Conservation (phyloP, 306 rosid genomes). For the Ormosia semicastrata region DNA sequence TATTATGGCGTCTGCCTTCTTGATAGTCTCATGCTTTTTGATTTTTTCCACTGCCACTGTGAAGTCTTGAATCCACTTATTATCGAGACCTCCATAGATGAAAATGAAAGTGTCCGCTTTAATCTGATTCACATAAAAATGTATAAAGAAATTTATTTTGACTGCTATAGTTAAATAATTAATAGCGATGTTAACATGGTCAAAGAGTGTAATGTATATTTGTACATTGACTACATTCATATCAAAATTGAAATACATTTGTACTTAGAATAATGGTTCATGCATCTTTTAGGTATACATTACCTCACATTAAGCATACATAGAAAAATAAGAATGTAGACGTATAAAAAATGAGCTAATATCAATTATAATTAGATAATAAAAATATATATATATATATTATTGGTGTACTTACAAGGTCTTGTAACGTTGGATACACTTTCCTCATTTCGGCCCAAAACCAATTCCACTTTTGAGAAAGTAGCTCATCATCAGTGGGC, state of each 20-base stretch:
- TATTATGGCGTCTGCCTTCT: slow-evolving; percentile 31
- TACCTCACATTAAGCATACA: no score
- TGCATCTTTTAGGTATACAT: no score
- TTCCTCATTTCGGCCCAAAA: slow-evolving; percentile 45
- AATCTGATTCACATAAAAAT: slow-evolving; percentile 25
- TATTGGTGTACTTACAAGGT: slow-evolving; percentile 24
- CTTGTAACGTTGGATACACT: slow-evolving; percentile 23
- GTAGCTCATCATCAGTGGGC: slow-evolving; percentile 29
- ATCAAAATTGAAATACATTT: no score
- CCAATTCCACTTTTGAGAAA: slow-evolving; percentile 47
- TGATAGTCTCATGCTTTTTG: slow-evolving; percentile 21
- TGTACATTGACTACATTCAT: no score
- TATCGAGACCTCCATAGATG: slow-evolving; percentile 39
- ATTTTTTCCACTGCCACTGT: slow-evolving; percentile 15
- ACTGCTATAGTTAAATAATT: neutral
- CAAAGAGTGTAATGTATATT: neutral
- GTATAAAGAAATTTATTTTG: neutral
- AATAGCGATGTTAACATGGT: neutral
- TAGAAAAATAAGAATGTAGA: no score
- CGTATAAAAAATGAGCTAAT: no score
- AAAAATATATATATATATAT: neutral
- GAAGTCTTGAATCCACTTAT: slow-evolving; percentile 5
- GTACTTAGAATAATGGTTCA: neutral
- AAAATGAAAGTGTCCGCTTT: slow-evolving; percentile 34
- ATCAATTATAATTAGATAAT: no score